Conservation (phyloP, 371 early-diverging fungal species). For the Choanephora cucurbitarum region DNA sequence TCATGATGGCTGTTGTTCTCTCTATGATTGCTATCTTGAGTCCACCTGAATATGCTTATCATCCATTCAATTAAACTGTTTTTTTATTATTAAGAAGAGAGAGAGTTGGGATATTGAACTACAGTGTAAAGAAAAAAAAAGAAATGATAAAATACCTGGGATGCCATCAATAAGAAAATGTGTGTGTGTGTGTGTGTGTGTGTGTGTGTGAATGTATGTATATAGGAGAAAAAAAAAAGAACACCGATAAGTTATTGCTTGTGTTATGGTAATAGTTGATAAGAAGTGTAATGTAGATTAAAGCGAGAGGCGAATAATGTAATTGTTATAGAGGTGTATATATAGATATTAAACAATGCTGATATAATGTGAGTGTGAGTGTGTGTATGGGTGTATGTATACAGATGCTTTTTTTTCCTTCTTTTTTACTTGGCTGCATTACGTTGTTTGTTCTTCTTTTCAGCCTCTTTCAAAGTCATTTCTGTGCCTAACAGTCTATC, state of each 20-base stretch:
- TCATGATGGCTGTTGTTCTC: conserved; percentile 39
- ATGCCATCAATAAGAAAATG: too few species aligned
- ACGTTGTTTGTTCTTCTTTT: conserved; percentile 11
- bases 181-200: too few species aligned
- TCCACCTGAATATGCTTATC: conserved; percentile 50
- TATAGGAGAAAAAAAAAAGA: not conserved
- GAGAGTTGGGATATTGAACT: too few species aligned
- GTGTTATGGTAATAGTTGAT: not conserved
- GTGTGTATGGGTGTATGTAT: not conserved
- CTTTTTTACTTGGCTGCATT: not conserved
- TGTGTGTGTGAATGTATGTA: too few species aligned
- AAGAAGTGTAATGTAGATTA: too few species aligned
- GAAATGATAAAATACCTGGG: not conserved
- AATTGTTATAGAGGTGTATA: not conserved
- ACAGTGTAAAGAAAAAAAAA: too few species aligned
- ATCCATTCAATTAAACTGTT: conserved; percentile 18
- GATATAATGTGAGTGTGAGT: not conserved
- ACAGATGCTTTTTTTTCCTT: too few species aligned
- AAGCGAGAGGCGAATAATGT: too few species aligned
- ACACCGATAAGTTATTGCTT: not conserved
- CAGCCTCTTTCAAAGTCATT: conserved; percentile 24
- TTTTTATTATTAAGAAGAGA: too few species aligned
- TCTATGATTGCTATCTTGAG: conserved; percentile 36
- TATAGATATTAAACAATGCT: not conserved
- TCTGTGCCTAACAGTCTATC: conserved; percentile 49